Percentiles rank a stretch among this genome's conserved stretches.
phyloP scores from a whole-genome alignment of 352 stramenopile genomes.

The Phytophthora pini region DNA sequence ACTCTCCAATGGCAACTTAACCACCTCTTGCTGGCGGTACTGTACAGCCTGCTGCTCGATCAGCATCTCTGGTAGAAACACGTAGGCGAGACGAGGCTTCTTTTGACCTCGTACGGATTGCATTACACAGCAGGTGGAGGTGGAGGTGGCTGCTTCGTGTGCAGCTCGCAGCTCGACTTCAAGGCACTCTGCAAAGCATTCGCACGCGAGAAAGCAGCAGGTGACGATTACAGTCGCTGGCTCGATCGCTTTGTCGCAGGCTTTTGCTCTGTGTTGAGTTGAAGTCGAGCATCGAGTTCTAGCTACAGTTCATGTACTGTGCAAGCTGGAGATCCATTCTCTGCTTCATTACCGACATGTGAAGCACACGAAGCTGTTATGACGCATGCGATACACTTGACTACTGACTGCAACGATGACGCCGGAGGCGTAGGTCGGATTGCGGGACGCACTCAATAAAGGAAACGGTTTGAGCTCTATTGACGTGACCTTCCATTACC shows the following conservation, averaged over 20 bases:
- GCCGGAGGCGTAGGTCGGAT: neutral
- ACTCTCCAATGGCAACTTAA: neutral
- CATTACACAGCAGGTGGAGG: constrained; percentile 4
- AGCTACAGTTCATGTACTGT: too few relatives aligned
- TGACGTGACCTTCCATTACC: neutral
- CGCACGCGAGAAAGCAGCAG: constrained; percentile 21
- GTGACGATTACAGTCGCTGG: constrained; percentile 12
- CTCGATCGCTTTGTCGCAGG: constrained; percentile 22
- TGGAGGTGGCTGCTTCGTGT: constrained; percentile 4
- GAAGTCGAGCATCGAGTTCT: constrained; percentile 14
- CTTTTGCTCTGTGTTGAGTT: constrained; percentile 2
- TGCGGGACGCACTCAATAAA: neutral
- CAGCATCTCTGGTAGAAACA: constrained; percentile 21
- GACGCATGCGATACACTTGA: constrained; percentile 1
- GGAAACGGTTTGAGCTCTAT: neutral
- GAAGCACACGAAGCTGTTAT: neutral
- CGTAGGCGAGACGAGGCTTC: constrained; percentile 8
- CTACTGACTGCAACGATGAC: neutral
- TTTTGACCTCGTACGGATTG: constrained; percentile 7
- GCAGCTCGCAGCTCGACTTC: constrained; percentile 9
- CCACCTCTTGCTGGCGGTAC: neutral
- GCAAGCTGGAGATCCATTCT: neutral
- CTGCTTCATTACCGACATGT: constrained; percentile 1
- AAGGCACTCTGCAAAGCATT: constrained; percentile 17
- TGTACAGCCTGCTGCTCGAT: neutral